Evolutionary conservation across 371 early-diverging fungal genomes (phyloP), one percentile per base, ranked within the genome.

Genomic region (Apophysomyces variabilis): DNA sequence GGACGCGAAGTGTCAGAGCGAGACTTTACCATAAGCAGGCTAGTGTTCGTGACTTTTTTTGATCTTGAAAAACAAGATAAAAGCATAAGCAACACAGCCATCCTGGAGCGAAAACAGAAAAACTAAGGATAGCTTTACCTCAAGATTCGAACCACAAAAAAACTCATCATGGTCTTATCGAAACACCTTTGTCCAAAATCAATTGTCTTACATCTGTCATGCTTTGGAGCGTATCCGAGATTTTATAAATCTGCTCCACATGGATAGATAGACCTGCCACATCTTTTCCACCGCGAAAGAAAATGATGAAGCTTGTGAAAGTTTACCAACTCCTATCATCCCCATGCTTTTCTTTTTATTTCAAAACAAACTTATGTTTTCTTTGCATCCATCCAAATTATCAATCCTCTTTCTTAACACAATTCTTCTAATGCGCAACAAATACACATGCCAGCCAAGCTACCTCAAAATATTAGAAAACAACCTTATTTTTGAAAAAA

Each of bases 381-480:
- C 32, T 13, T 18, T 45, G 8, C 16, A 45, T 45, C 46, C 6
- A 13, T 45, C 16, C n/a, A 45, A 1, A 45, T n/a, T 18, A 45
- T n/a, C 13, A 16, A 45, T 26, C 26, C 26, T 43, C 14, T 43
- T 43, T 45, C 26, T 62, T 65, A 69, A 58, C 60, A 69, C 44
- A 69, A 16, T 14, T 54, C 65, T 16, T 69, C 69, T 12, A 69
- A 45, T 9, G 69, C 50, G 57, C 69, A 69, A 45, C 69, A 69
- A 13, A 69, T 41, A 58, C 69, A 69, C 18, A 69, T 38, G 43
- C 62, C 67, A 13, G 67, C 69, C 61, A 68, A 56, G 56, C 61
- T 60, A 45, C 7, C 26, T 7, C 5, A 45, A 9, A 45, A 61
- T n/a, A 32, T 43, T n/a, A 61, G 4, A 13, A 41, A 32, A 38